Percentiles rank a stretch among this genome's conserved stretches.
Evolutionary conservation across 768 basidiomycete genomes (phyloP).

Genomic region (Heimioporus sp.): DNA sequence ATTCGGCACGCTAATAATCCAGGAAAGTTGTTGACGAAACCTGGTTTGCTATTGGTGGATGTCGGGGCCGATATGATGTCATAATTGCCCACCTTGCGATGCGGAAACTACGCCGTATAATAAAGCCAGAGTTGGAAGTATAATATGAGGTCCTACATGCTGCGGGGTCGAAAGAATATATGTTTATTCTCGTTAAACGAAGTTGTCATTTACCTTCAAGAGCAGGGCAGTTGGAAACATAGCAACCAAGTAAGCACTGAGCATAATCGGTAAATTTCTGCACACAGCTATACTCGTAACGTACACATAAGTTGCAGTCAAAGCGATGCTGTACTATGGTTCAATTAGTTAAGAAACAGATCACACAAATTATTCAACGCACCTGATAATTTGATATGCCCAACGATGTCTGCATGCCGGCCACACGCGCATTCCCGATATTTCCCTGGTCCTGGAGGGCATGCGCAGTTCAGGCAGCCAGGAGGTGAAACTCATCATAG

Average conservation of each 20-base stretch:
- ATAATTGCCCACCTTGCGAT: slow-evolving; percentile 46
- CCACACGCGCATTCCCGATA: too few relatives aligned
- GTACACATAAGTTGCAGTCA: slow-evolving; percentile 29
- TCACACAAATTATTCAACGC: too few relatives aligned
- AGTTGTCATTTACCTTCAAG: slow-evolving; percentile 39
- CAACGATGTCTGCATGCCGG: too few relatives aligned
- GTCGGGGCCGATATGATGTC: too few relatives aligned
- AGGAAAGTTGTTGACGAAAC: slow-evolving; percentile 46
- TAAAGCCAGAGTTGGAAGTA: slow-evolving; percentile 58
- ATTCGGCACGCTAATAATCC: slow-evolving; percentile 52
- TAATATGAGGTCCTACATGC: slow-evolving; percentile 48
- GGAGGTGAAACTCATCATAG: too few relatives aligned
- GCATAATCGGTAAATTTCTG: not conserved
- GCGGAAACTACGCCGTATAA: slow-evolving; percentile 64
- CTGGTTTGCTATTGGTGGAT: slow-evolving; percentile 13
- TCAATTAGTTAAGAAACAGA: too few relatives aligned
- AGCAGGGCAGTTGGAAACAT: slow-evolving; percentile 61
- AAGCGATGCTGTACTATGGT: slow-evolving; percentile 35
- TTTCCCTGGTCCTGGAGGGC: too few relatives aligned
- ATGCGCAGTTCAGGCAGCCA: too few relatives aligned
- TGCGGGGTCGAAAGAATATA: too few relatives aligned
- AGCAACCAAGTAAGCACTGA: slow-evolving; percentile 48
- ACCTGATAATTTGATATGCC: too few relatives aligned
- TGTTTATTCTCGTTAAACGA: not conserved
- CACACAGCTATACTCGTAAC: not conserved